phyloP scores from a whole-genome alignment of 495 filamentous ascomycete genomes.

The Barbatosphaeria neglecta region DNA sequence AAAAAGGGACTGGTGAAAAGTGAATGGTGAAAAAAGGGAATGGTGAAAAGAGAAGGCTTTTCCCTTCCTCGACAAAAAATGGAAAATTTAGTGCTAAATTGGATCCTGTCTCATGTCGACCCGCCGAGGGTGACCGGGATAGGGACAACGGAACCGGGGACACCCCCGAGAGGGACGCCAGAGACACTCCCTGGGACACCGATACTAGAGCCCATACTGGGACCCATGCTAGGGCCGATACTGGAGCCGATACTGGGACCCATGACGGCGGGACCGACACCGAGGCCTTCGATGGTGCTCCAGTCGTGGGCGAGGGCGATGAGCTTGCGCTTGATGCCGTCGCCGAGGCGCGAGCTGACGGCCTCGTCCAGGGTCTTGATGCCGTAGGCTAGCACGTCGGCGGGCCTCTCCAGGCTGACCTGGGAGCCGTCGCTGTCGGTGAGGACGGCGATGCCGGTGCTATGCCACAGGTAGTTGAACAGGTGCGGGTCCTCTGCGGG shows the following conservation, averaged over 20 bases:
- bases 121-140: too few relatives aligned
- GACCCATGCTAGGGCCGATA: background rate
- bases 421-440: slow-evolving; percentile 15
- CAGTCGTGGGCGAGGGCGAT: slow-evolving; percentile 20
- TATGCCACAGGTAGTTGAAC: slow-evolving; percentile 24
- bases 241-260: background rate
- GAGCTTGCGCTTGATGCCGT: slow-evolving; percentile 37
- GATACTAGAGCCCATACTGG: background rate
- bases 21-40: too few relatives aligned
- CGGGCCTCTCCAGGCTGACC: slow-evolving; percentile 23
- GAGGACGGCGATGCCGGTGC: slow-evolving; percentile 25
- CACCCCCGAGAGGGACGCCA: too few relatives aligned
- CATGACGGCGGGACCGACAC: background rate
- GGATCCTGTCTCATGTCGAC: too few relatives aligned
- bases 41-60: too few relatives aligned
- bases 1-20: too few relatives aligned
- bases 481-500: slow-evolving; percentile 24
- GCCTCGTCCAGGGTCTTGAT: slow-evolving; percentile 33
- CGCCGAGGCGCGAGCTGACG: slow-evolving; percentile 25
- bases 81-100: too few relatives aligned
- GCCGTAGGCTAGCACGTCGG: slow-evolving; percentile 29
- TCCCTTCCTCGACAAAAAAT: too few relatives aligned
- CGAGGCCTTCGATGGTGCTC: slow-evolving; percentile 11
- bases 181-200: too few relatives aligned
- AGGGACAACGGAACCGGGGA: too few relatives aligned